Percentiles rank a stretch among this genome's conserved stretches.
phyloP scores from a whole-genome alignment of 257 asterid species.

The Buddleja alternifolia region DNA sequence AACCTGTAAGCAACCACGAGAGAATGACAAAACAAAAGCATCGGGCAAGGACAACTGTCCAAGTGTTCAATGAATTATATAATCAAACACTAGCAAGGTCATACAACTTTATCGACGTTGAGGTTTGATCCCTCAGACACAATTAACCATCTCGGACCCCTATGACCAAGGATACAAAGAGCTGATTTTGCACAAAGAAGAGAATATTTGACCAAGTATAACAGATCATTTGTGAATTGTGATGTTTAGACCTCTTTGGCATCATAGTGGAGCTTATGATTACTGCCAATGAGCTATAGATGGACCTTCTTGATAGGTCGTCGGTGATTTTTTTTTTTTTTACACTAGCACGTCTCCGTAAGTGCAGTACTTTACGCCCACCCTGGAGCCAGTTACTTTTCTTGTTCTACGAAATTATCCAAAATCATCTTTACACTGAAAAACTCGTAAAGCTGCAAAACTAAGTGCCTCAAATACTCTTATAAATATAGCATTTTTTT shows the following conservation, averaged over 20 bases:
- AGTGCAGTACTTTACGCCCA: conserved; percentile 13
- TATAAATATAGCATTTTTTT: not conserved
- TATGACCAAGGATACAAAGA: not conserved
- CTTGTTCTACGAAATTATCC: not conserved
- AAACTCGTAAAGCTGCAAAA: not conserved
- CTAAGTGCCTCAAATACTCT: conserved; percentile 24
- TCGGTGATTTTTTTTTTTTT: conserved; percentile 2
- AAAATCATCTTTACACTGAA: conserved; percentile 1
- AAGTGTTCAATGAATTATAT: not conserved
- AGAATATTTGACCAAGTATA: conserved; percentile 17
- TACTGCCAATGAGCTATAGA: conserved; percentile 2
- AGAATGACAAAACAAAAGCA: not conserved
- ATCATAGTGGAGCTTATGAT: not conserved
- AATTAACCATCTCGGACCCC: not conserved
- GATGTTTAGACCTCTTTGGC: not conserved
- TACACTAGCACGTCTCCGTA: not conserved
- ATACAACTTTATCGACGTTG: not conserved
- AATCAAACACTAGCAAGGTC: not conserved
- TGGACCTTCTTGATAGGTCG: conserved; percentile 15
- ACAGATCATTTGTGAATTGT: not conserved
- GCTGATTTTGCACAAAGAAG: conserved; percentile 8
- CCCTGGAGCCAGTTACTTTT: conserved; percentile 14
- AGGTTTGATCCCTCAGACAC: conserved; percentile 4
- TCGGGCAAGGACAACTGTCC: not conserved
- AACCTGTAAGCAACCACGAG: not conserved